These are phyloP conservation scores for Solanum chaucha DNA, from an alignment of 257 asterid species.

Conservation along the genomic window DNA sequence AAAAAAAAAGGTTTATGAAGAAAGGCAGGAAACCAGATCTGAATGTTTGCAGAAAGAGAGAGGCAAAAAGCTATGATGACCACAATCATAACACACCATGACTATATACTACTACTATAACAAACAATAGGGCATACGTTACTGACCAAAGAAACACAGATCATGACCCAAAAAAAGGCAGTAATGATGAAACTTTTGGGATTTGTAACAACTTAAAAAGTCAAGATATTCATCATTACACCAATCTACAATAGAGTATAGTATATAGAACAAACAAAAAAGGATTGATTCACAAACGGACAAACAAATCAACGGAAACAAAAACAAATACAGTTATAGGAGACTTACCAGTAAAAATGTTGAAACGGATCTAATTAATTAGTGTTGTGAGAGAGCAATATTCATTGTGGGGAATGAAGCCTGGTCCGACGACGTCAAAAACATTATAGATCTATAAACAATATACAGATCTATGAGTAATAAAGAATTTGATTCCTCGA, in stretches of 20 bases:
- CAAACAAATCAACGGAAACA: not conserved
- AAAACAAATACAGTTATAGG: not conserved
- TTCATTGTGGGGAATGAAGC: slow-evolving; percentile 17
- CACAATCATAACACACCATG: not conserved
- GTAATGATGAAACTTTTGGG: slow-evolving; percentile 26
- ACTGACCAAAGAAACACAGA: slow-evolving; percentile 13
- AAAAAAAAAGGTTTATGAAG: not conserved
- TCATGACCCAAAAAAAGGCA: slow-evolving; percentile 8
- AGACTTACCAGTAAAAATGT: not conserved
- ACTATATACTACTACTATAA: not conserved
- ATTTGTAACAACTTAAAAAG: slow-evolving; percentile 2
- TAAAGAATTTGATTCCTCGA: slow-evolving; percentile 25
- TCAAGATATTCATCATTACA: slow-evolving; percentile 48
- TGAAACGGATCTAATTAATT: not conserved
- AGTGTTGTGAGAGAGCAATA: slow-evolving; percentile 25
- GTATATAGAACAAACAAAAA: not conserved
- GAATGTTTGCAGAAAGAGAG: slow-evolving; percentile 3
- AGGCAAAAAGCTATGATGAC: not conserved
- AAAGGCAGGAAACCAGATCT: slow-evolving; percentile 5
- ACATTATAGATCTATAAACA: slow-evolving; percentile 8
- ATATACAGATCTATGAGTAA: not conserved
- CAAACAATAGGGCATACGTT: not conserved
- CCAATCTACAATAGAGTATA: slow-evolving; percentile 20
- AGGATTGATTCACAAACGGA: not conserved
- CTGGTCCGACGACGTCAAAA: slow-evolving; percentile 40